A percentile compares a stretch with the other conserved stretches of the same genome.
These are phyloP conservation scores for Kodamaea anthophila DNA, from an alignment of 1,139 yeast species.

Conservation along the genomic window DNA sequence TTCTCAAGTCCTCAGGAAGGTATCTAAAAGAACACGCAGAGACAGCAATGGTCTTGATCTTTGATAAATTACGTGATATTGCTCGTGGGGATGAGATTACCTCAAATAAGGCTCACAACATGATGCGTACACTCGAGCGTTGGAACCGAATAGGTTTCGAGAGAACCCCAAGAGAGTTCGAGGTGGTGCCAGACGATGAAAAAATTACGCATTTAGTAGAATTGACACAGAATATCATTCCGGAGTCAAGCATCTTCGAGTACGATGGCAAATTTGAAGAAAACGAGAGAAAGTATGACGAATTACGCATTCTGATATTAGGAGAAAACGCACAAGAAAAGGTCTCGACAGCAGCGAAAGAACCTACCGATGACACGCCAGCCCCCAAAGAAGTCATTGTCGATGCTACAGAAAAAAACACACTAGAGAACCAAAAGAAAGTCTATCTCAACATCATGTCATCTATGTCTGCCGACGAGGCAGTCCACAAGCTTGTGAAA, in stretches of 20 bases:
- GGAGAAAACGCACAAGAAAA: conserved; percentile 28
- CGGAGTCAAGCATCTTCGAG: conserved; percentile 44
- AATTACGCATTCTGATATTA: conserved; percentile 15
- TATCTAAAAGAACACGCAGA: conserved; percentile 18
- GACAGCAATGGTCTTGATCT: conserved; percentile 40
- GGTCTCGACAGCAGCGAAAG: conserved; percentile 13
- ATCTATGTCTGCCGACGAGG: conserved; percentile 91
- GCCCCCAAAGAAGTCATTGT: conserved; percentile 12
- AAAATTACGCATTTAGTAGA: conserved; percentile 53
- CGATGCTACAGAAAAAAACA: conserved; percentile 67
- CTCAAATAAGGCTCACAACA: conserved; percentile 37
- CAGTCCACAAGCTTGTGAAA: conserved; percentile 74
- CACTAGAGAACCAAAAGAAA: conserved; percentile 60
- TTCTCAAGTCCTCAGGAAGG: conserved; percentile 22
- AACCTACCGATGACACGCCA: conserved; percentile 6
- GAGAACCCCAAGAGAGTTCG: conserved; percentile 38
- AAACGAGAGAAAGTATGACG: conserved; percentile 37
- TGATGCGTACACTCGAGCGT: conserved; percentile 48
- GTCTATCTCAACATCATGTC: conserved; percentile 85
- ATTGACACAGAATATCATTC: conserved; percentile 46
- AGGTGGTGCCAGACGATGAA: conserved; percentile 63
- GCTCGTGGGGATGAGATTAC: conserved; percentile 46
- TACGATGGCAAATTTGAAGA: conserved; percentile 49
- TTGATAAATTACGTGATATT: conserved; percentile 55
- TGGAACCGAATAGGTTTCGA: conserved; percentile 45